Percentiles rank a stretch among this genome's conserved stretches.
These are phyloP conservation scores for Serendipita sp. DNA, from an alignment of 1,284 basidiomycete species.

Conservation along the genomic window DNA sequence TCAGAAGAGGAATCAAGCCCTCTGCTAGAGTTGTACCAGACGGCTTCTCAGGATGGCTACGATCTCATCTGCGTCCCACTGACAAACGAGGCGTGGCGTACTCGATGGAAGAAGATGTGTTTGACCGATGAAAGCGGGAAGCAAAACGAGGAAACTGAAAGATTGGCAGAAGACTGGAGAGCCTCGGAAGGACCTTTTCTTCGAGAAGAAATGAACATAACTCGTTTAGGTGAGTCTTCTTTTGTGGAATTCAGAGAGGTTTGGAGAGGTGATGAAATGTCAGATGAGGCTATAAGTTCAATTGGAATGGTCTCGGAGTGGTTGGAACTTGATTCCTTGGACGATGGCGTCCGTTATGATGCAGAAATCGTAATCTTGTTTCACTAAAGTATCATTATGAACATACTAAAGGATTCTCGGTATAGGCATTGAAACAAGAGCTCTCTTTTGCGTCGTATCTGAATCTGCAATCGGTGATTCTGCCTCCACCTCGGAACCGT, in stretches of 20 bases:
- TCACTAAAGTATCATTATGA: not conserved
- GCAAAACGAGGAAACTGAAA: constrained; percentile 41
- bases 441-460: constrained; percentile 88
- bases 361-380: constrained; percentile 68
- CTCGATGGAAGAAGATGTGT: constrained; percentile 83
- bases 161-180: constrained; percentile 81
- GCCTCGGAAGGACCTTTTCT: constrained; percentile 57
- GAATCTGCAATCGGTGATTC: constrained; percentile 68
- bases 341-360: constrained; percentile 92
- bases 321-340: constrained; percentile 86
- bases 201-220: constrained; percentile 79
- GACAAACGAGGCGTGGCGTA: constrained; percentile 75
- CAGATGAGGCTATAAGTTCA: constrained; percentile 75
- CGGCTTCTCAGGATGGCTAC: constrained; percentile 44
- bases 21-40: constrained; percentile 34
- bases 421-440: constrained; percentile 84
- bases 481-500: constrained; percentile 82
- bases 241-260: not conserved
- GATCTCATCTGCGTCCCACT: constrained; percentile 66
- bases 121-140: constrained; percentile 28
- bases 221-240: constrained; percentile 52
- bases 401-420: constrained; percentile 2
- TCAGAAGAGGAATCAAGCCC: constrained; percentile 21
- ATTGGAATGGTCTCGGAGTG: constrained; percentile 78
- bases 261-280: not conserved